Evolutionary conservation across 257 asterid genomes (phyloP).

Genomic region (Solanum virginianum): DNA sequence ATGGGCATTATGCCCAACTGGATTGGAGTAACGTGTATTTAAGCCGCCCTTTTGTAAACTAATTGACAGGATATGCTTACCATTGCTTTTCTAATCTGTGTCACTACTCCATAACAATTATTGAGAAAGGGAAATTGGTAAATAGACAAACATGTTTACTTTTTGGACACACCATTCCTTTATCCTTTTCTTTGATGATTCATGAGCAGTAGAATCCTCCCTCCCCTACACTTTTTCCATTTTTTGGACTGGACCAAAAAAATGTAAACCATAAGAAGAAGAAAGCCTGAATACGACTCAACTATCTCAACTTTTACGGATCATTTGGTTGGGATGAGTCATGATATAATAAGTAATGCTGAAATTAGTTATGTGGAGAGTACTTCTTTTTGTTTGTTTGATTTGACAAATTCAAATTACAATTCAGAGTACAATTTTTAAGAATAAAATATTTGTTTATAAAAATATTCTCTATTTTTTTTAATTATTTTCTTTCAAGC

Average conservation of each 20-base stretch:
- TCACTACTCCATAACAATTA: background rate
- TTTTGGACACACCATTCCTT: background rate
- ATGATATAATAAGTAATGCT: no score
- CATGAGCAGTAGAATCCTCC: background rate
- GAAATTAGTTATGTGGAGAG: no score
- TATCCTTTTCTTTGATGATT: background rate
- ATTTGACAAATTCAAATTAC: no score
- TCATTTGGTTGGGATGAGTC: no score
- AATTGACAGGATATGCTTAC: background rate
- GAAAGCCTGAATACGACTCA: rapidly evolving
- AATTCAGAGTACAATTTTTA: no score
- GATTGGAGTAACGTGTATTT: background rate
- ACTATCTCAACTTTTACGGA: background rate
- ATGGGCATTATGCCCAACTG: background rate
- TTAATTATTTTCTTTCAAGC: no score
- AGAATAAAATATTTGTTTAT: no score
- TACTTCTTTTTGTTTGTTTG: no score
- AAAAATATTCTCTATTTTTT: no score
- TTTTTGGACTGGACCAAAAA: background rate
- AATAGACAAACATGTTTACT: background rate
- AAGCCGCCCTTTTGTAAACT: background rate
- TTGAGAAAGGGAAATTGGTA: background rate
- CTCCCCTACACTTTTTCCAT: background rate
- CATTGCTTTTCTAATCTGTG: background rate
- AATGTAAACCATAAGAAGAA: background rate